Evolutionary conservation across 306 rosid species (phyloP), one percentile per base, ranked within the genome.

Genomic region (Mucuna pruriens): DNA sequence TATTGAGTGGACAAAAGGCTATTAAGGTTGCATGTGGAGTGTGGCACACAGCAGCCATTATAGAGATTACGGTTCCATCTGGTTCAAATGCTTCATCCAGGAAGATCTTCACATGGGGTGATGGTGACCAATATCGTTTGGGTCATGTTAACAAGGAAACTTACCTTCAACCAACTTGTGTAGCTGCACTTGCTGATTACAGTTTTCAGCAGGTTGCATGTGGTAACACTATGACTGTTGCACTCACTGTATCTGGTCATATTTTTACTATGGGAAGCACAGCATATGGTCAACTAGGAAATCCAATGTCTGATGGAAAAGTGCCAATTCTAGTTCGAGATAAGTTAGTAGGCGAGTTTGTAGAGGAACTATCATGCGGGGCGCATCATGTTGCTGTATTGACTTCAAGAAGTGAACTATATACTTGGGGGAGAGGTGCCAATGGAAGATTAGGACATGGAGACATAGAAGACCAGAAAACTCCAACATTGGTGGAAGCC

Each of bases 391-490:
- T 86, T 68, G 97, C 92, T 64, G 92, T 85, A 34, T 74, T 96
- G 78, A 96, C 99, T 66, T 89, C 99, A 76, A 89, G 97, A 91
- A 94, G 96, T 88, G 98, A 96, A 80, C 88, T 96, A 44, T 92
- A 89, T 82, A 92, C 99, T 66, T 96, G 99, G 99, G 99, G 98
- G 9, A 90, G 77, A 85, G 99, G 99, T 79, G 90, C 91, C 64
- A 96, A 90, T 85, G 99, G 99, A 88, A 87, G 99, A 80, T 71
- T 96, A 78, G 99, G 99, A 80, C 98, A 92, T 54, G 97, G 98
- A 61, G 97, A 96, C 78, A 66, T 64, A 4, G 91, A 90, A 1
- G 94, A 96, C 78, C 82, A 86, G 72, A 90, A 87, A 75, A 51
- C 88, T 12, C 99, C 99, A 55, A 87, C 91, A 10, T 80, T 93